Evolutionary conservation across 441 rosid species (phyloP).

Genomic region (Erodium trifolium): DNA sequence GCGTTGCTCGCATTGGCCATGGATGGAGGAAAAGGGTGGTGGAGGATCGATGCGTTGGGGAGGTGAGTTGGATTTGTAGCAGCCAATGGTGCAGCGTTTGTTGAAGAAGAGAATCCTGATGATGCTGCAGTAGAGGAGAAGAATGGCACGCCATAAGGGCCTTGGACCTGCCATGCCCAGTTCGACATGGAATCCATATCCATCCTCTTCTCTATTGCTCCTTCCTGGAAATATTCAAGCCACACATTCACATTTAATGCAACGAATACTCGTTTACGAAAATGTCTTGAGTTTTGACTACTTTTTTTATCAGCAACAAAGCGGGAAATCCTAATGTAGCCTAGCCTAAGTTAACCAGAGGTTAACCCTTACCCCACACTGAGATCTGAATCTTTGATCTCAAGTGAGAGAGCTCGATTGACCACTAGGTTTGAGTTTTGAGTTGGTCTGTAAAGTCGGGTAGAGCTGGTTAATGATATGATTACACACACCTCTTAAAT

Average conservation of each 20-base stretch:
- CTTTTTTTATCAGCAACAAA: too few relatives aligned
- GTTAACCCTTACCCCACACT: too few relatives aligned
- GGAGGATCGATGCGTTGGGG: constrained; percentile 21
- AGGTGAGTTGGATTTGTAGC: constrained; percentile 26
- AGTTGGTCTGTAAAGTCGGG: too few relatives aligned
- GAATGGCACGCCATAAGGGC: constrained; percentile 21
- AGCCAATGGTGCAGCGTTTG: constrained; percentile 29
- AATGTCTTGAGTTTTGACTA: too few relatives aligned
- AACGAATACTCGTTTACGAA: too few relatives aligned
- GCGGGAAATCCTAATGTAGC: too few relatives aligned
- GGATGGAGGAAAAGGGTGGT: constrained; percentile 19
- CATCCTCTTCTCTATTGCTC: constrained; percentile 48
- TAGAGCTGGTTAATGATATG: too few relatives aligned
- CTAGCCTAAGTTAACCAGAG: too few relatives aligned
- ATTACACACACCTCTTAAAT: neutral
- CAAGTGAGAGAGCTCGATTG: too few relatives aligned
- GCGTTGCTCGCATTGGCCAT: neutral
- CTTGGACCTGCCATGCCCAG: constrained; percentile 32
- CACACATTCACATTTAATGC: too few relatives aligned
- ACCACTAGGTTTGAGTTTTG: too few relatives aligned
- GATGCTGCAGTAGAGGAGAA: constrained; percentile 63
- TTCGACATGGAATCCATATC: constrained; percentile 30
- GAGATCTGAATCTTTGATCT: too few relatives aligned
- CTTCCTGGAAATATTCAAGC: constrained; percentile 33
- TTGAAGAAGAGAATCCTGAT: constrained; percentile 64